These are phyloP conservation scores for Epichloe hybrida DNA, from an alignment of 2,329 filamentous ascomycete species.

Conservation along the genomic window DNA sequence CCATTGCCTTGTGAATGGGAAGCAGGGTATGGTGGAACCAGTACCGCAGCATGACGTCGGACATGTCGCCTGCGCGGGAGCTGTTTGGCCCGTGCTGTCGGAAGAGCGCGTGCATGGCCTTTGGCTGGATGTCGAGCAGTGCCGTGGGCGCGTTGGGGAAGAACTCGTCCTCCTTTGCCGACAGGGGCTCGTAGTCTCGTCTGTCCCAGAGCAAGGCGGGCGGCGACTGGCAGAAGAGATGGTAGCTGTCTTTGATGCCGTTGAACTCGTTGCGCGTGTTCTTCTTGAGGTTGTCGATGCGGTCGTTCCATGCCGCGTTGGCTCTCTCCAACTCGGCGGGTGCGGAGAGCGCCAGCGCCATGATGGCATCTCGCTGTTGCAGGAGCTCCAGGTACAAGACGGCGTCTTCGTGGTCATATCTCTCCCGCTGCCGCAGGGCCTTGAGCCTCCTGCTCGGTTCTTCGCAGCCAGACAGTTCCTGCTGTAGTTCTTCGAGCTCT, in stretches of 20 bases:
- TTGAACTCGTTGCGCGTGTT: constrained; percentile 23
- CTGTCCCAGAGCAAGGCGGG: constrained; percentile 54
- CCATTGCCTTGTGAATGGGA: constrained; percentile 31
- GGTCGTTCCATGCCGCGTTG: constrained; percentile 21
- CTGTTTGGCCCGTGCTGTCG: constrained; percentile 28
- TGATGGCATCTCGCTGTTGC: constrained; percentile 16
- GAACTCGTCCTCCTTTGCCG: constrained; percentile 45
- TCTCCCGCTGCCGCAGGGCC: constrained; percentile 17
- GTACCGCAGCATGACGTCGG: constrained; percentile 32
- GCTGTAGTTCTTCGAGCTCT: constrained; percentile 27
- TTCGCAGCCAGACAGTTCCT: constrained; percentile 9
- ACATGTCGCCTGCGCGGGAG: constrained; percentile 32
- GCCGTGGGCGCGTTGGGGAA: constrained; percentile 44
- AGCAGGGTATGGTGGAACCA: constrained; percentile 32
- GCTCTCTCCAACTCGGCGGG: constrained; percentile 15
- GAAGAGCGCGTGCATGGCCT: constrained; percentile 34
- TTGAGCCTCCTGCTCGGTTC: constrained; percentile 11
- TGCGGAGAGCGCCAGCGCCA: constrained; percentile 9
- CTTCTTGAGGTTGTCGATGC: constrained; percentile 20
- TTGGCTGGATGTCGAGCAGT: constrained; percentile 56
- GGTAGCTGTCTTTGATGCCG: constrained; percentile 38
- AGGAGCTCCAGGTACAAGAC: constrained; percentile 19
- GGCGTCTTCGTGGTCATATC: constrained; percentile 10
- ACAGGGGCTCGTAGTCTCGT: constrained; percentile 56
- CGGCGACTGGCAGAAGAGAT: constrained; percentile 33